Conservation (phyloP, 495 filamentous ascomycete genomes). For the Alectoria sarmentosa region DNA sequence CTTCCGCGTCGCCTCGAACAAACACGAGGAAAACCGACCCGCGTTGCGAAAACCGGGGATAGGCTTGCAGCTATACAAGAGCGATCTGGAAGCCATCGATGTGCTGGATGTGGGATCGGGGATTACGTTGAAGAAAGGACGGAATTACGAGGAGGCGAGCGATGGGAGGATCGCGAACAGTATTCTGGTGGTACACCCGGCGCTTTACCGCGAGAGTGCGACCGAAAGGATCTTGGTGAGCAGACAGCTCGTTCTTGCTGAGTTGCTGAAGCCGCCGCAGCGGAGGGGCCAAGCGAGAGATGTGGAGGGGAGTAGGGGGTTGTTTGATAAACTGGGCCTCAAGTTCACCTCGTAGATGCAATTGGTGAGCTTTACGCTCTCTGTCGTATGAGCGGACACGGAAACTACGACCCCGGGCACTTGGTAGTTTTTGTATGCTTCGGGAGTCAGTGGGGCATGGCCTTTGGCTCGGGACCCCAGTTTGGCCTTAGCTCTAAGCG, state of each 20-base stretch:
- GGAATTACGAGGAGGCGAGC: neutral
- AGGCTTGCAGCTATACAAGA: neutral
- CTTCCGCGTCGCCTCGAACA: neutral
- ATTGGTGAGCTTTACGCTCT: neutral
- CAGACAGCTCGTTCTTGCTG: neutral
- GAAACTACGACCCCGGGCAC: too few species aligned
- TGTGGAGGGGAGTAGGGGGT: neutral
- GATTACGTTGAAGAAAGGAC: neutral
- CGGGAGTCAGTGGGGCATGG: too few species aligned
- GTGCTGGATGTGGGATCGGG: conserved; percentile 6
- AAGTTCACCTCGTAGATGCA: neutral
- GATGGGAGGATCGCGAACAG: neutral
- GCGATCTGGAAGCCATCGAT: neutral
- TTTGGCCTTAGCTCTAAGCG: too few species aligned
- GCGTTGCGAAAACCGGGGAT: neutral
- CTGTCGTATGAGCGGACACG: too few species aligned
- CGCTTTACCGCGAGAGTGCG: neutral
- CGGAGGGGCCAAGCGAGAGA: conserved; percentile 1
- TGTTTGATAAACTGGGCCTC: neutral
- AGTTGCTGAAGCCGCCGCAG: neutral
- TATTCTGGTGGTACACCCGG: conserved; percentile 5
- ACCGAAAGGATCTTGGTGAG: conserved; percentile 2
- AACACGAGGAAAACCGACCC: neutral
- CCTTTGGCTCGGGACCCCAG: too few species aligned
- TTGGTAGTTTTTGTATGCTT: too few species aligned